Percentiles rank a stretch among this genome's conserved stretches.
Evolutionary conservation across 1,284 basidiomycete genomes (phyloP).

Genomic region (Fomitopsis palustris): DNA sequence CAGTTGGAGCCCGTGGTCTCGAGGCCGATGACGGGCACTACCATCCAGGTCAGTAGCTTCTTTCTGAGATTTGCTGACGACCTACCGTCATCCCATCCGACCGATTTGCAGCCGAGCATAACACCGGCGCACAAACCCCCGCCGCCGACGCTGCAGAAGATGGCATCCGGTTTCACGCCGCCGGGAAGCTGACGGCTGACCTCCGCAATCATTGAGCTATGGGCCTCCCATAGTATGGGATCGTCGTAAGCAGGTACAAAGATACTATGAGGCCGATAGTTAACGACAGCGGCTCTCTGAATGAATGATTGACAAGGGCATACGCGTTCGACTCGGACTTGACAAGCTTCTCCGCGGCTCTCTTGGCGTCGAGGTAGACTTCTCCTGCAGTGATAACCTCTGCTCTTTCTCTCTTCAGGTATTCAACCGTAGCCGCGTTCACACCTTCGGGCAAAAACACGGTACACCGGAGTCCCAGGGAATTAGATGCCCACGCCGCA

Average conservation of each 20-base stretch:
- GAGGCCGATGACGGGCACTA: slow-evolving; percentile 63
- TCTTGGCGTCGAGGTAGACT: slow-evolving; percentile 54
- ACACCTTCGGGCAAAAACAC: slow-evolving; percentile 61
- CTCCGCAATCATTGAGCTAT: slow-evolving; percentile 66
- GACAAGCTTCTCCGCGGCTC: slow-evolving; percentile 43
- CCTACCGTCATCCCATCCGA: slow-evolving; percentile 64
- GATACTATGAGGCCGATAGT: slow-evolving; percentile 36
- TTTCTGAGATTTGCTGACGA: neutral
- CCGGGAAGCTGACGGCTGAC: slow-evolving; percentile 48
- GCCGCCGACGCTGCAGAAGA: slow-evolving; percentile 76
- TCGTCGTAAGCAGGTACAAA: slow-evolving; percentile 70
- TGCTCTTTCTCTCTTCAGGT: slow-evolving; percentile 51
- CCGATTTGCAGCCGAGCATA: slow-evolving; percentile 55
- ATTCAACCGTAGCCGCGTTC: slow-evolving; percentile 41
- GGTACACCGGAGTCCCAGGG: slow-evolving; percentile 54
- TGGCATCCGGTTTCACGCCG: slow-evolving; percentile 53
- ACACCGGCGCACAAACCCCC: slow-evolving; percentile 68
- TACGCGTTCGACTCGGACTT: slow-evolving; percentile 42
- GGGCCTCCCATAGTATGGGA: slow-evolving; percentile 65
- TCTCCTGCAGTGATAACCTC: slow-evolving; percentile 52
- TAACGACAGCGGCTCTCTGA: neutral
- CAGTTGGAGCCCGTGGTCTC: slow-evolving; percentile 72
- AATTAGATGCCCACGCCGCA: slow-evolving; percentile 56
- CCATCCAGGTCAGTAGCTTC: neutral
- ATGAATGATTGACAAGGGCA: slow-evolving; percentile 24